Evolutionary conservation across 352 stramenopile species (phyloP), one percentile per base, ranked within the genome.

Genomic region (Globisporangium uncinulatum): DNA sequence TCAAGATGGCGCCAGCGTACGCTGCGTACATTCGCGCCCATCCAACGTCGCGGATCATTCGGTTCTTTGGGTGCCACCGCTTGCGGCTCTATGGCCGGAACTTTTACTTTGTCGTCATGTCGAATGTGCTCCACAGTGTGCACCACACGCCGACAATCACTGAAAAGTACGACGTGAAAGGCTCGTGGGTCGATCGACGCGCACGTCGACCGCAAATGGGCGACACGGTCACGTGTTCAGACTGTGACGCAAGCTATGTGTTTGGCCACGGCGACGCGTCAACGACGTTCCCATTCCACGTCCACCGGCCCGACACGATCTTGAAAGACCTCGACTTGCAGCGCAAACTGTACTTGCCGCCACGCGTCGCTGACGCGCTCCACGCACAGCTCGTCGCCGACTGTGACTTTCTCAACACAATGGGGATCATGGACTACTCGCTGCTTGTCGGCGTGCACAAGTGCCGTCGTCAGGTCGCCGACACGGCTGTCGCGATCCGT

Each of bases 61-160:
- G 86, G 9, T 95, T 93, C 55, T 89, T 92, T n/a, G 86, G 86
- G 19, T 92, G 83, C 57, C 86, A 96, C 43, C 74, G 76, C 43
- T 76, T 96, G 31, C 70, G 73, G 6, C 67, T 96, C 9, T 94
- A 94, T 46, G 81, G 82, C 6, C 74, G 80, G 47, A 87, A 86
- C 57, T 89, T 91, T 57, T 88, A 86, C 58, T 91, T 91, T 66
- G 76, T 83, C 3, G 81, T 91, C 51, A 91, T 91, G 81, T 74
- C 79, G 2, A 91, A 91, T 53, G 79, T 91, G 36, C 56, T 91
- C n/a, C 74, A 89, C 53, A 86, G 64, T 31, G 62, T 76, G 34
- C 53, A 53, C 5, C 77, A 89, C 51, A 85, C 73, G 29, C 59
- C 75, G 19, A 85, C 73, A 21, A 85, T 88, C 31, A 72, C 62